phyloP scores from a whole-genome alignment of 192 early-diverging fungal genomes.

The Obelidium mucronatum region DNA sequence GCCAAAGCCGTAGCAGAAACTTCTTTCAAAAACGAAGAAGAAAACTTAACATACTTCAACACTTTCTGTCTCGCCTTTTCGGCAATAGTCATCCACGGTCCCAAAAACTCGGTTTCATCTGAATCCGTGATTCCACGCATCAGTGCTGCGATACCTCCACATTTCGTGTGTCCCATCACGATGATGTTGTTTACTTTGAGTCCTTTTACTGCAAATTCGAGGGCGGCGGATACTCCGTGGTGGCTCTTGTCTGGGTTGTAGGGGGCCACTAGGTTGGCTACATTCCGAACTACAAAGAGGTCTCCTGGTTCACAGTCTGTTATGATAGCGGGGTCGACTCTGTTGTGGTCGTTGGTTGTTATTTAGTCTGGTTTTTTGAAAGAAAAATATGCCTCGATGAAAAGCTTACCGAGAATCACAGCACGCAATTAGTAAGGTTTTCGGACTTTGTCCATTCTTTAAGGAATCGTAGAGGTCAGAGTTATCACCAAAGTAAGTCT shows the following conservation, averaged over 20 bases:
- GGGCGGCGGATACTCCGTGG: constrained; percentile 51
- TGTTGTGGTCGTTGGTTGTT: not conserved
- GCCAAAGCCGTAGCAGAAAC: not conserved
- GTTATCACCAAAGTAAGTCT: constrained; percentile 50
- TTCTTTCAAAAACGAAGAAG: not conserved
- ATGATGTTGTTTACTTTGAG: constrained; percentile 54
- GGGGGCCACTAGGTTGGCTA: constrained; percentile 55
- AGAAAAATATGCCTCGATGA: not conserved
- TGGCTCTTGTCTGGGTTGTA: constrained; percentile 44
- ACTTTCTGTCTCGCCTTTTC: constrained; percentile 47
- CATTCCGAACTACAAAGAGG: constrained; percentile 56
- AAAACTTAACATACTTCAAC: constrained; percentile 34
- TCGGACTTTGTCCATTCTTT: constrained; percentile 52
- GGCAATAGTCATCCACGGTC: constrained; percentile 54
- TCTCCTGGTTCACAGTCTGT: constrained; percentile 62
- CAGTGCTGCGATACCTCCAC: constrained; percentile 53
- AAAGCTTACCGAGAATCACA: constrained; percentile 45
- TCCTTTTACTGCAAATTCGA: constrained; percentile 56
- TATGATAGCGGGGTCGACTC: constrained; percentile 59
- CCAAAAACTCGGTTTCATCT: constrained; percentile 48
- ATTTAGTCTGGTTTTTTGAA: no score
- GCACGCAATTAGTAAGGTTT: constrained; percentile 55
- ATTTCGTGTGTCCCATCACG: constrained; percentile 54
- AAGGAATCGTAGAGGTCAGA: constrained; percentile 41
- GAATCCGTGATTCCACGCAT: constrained; percentile 36